Evolutionary conservation across 148 eudicot genomes (phyloP), one percentile per base, ranked within the genome.

Genomic region (Rhododendron ferrugineum): DNA sequence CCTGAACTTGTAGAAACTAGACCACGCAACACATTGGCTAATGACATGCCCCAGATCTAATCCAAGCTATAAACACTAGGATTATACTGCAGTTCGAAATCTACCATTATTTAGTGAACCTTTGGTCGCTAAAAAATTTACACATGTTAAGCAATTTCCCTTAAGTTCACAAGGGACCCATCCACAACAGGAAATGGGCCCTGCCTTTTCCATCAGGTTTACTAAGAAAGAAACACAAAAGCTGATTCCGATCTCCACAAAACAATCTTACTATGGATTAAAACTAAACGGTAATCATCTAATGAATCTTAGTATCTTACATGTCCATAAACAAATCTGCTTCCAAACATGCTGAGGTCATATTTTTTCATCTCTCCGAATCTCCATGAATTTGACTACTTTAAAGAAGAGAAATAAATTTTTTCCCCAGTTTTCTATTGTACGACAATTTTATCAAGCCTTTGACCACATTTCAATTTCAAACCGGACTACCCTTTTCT

Each of bases 21-120:
- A 70, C 37, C 75, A 70, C 1, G 7, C 75, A 30, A 70, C 16
- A 70, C 20, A 30, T 20, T 14, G 75, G 37, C 37, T 30, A 30
- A 70, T 28, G 14, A 70, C 20, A 70, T 3, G 6, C 74, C 34
- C 36, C 0, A 14, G 30, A 10, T 64, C 6, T 8, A 68, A 11
- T 28, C 75, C 36, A 70, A 5, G 75, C 37, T 30, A 30, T 5
- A 15, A 70, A 30, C 37, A 13, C 37, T 13, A 28, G 75, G 20
- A 70, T 70, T 70, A 70, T 9, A 70, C 75, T 30, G 8, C 75
- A 42, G 50, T 46, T 47, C 2, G 18, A 82, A 76, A 84, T 89
- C 87, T 88, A 1, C 66, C 90, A 85, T 78, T 79, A 83, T 86
- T 89, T 89, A 91, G 87, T 86, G 89, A 91, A 91, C 88, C 92